Evolutionary conservation across 371 early-diverging fungal species (phyloP), one percentile per base, ranked within the genome.

Genomic region (Mortierella sp.): DNA sequence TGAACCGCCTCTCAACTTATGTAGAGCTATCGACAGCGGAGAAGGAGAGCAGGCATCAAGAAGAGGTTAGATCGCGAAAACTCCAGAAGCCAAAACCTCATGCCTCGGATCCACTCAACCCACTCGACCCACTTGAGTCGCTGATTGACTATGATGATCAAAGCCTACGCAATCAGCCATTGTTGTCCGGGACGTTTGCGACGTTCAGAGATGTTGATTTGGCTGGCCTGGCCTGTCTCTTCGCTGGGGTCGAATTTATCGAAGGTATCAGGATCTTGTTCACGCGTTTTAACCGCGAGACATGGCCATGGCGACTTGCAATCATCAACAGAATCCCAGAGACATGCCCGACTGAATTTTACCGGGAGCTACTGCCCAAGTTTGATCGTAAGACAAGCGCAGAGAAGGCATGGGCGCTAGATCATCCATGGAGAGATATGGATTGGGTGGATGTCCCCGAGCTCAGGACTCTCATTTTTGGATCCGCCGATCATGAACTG

Each of bases 131-230:
- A 18, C 23, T 62, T 4, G 37, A 37, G 37, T 37, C 9, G 9
- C 37, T 5, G 9, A 37, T 37, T 9, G 51, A 57, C 7, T 83
- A 83, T 23, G 72, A 74, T 7, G 83, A 81, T 9, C 19, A 6
- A 14, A 51, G 14, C 2, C 64, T 66, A 11, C 57, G 29, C 14
- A 57, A 57, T 18, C 43, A 44, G 14, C 80, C 80, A 28, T 29
- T 68, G 14, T 62, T 79, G 18, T 72, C 80, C 23, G 80, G 80
- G 5, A 79, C 81, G 12, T 95, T 86, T 62, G 68, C 64, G 18
- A 71, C 82, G n/a, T 95, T 93, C 77, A 85, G 92, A 12, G 91
- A 92, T 55, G 70, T 82, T 7, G 84, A 91, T 69, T 81, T 95
- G 15, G 84, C 90, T 5, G 85, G 83, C 0, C 83, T 86, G 53